Evolutionary conservation across 805 yeast species (phyloP), one percentile per base, ranked within the genome.

Genomic region (Kodamaea neixiangensis): DNA sequence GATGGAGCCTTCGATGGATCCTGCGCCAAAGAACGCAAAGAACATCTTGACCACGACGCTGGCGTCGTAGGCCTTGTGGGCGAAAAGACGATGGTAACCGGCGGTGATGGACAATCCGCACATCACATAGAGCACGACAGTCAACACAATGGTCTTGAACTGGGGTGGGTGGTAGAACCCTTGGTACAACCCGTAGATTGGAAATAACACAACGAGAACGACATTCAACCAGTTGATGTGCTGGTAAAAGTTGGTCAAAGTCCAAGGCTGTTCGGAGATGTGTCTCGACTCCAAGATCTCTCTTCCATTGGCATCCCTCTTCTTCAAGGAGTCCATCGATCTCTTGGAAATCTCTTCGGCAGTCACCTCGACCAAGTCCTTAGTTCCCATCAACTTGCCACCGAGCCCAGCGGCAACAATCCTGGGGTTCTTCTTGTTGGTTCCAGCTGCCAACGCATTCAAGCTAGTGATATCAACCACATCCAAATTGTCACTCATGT

Each of bases 211-310:
- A 45, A 87, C 93, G 53, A 88, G 73, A 18, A 81, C 69, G 57
- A 85, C 68, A 66, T 88, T 87, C 57, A 88, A 70, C 94, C 94
- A 88, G 69, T 88, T 88, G 61, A 88, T 71, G 66, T 88, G 91
- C 60, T 80, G 69, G 62, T 82, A 75, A 89, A 93, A 88, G 69
- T 87, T 88, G 45, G 71, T 57, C 47, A 73, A 54, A 18, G 94
- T 87, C 90, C 91, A 87, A 14, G 91, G 89, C 70, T 82, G 80
- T 63, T 88, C 96, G 46, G 87, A 81, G 49, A 88, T 86, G 64
- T 88, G 96, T 54, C 62, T 65, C 11, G 63, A 61, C 48, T 70
- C 68, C 50, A 68, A 58, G 56, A 67, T 75, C 51, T 76, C 73
- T n/a, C 64, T 50, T 9, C 51, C 51, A 6, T 35, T 7, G 46